phyloP scores from a whole-genome alignment of 2,329 filamentous ascomycete species.

The Gaeumannomyces sp. region DNA sequence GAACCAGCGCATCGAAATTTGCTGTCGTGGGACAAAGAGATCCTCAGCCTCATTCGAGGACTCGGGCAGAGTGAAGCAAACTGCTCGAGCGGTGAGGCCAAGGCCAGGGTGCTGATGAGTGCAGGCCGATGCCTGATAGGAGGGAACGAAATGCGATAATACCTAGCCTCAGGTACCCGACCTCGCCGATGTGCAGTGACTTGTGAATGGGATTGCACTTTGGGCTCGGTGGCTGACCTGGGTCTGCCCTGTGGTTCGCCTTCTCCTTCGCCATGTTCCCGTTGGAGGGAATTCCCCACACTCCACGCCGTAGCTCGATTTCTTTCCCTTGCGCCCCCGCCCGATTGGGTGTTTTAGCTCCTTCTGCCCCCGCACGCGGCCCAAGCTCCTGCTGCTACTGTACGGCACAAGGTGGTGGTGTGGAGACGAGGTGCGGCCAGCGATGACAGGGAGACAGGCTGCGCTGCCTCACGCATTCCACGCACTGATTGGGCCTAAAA shows the following conservation, averaged over 20 bases:
- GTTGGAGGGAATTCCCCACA: neutral
- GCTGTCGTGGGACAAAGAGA: neutral
- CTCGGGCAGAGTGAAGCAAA: too few relatives aligned
- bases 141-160: too few relatives aligned
- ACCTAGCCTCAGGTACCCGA: too few relatives aligned
- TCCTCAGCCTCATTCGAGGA: neutral
- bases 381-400: neutral
- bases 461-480: neutral
- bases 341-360: neutral
- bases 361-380: neutral
- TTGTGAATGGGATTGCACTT: too few relatives aligned
- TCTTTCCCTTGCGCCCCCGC: too few relatives aligned
- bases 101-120: neutral
- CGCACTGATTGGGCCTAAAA: neutral
- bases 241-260: neutral
- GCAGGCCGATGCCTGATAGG: neutral
- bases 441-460: neutral
- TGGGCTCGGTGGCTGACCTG: too few relatives aligned
- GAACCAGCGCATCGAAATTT: too few relatives aligned
- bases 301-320: too few relatives aligned
- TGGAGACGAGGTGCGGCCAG: neutral
- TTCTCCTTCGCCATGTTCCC: neutral
- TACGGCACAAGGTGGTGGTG: neutral
- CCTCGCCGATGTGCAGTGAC: too few relatives aligned
- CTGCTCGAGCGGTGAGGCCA: neutral